phyloP scores from a whole-genome alignment of 805 yeast genomes.

The Saitoella complicata region DNA sequence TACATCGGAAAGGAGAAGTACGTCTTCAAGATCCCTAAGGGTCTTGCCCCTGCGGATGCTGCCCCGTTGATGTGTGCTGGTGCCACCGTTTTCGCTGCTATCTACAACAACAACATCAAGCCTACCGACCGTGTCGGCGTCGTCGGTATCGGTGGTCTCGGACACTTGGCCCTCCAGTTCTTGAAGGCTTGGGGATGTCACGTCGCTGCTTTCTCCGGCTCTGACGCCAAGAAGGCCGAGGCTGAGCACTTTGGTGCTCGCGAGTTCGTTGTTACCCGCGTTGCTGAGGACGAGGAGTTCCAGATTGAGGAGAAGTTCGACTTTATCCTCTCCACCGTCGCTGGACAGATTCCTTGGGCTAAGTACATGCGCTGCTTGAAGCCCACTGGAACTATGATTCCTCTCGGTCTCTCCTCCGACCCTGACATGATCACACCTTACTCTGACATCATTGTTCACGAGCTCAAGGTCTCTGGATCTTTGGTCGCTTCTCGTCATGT shows the following conservation, averaged over 20 bases:
- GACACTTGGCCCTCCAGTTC: conserved; percentile 39
- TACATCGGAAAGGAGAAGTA: conserved; percentile 40
- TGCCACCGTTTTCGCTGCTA: conserved; percentile 44
- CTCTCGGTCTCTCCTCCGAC: conserved; percentile 47
- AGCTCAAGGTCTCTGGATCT: too few relatives aligned
- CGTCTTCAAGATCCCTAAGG: conserved; percentile 40
- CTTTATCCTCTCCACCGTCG: too few relatives aligned
- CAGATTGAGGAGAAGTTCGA: not conserved
- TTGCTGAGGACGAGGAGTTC: conserved; percentile 9
- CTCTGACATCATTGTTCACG: too few relatives aligned
- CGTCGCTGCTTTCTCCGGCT: conserved; percentile 41
- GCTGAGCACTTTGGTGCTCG: conserved; percentile 38
- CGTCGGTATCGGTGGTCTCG: conserved; percentile 42
- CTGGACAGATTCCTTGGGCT: conserved; percentile 14
- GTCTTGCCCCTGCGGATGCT: conserved; percentile 29
- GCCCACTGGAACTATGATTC: conserved; percentile 41
- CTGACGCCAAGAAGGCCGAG: conserved; percentile 31
- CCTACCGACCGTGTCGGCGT: conserved; percentile 28
- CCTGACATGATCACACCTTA: conserved; percentile 11
- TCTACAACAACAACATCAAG: conserved; percentile 24
- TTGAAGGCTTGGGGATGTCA: conserved; percentile 47
- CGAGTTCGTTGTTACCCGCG: conserved; percentile 37
- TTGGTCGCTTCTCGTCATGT: not conserved
- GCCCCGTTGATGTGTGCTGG: conserved; percentile 60
- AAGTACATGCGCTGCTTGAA: conserved; percentile 36